Evolutionary conservation across 331 rosid genomes (phyloP).

Genomic region (Rosa hybrid): DNA sequence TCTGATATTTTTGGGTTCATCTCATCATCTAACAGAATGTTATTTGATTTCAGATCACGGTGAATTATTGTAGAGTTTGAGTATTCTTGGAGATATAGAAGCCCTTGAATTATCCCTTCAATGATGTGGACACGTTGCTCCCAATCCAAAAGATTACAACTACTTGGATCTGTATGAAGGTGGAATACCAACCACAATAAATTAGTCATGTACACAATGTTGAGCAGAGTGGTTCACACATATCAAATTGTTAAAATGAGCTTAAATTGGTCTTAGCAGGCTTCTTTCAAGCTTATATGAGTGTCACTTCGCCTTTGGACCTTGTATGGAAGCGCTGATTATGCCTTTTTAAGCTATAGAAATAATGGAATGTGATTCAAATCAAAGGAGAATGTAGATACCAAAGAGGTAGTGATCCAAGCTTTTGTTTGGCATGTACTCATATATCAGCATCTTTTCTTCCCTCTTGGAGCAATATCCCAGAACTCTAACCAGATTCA

Average conservation of each 20-base stretch:
- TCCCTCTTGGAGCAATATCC: conserved; percentile 36
- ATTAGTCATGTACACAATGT: neutral
- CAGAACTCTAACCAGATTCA: conserved; percentile 43
- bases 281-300: too few relatives aligned
- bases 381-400: neutral
- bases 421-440: conserved; percentile 34
- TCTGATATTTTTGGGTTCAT: conserved; percentile 41
- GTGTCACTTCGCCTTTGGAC: too few relatives aligned
- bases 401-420: conserved; percentile 42
- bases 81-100: conserved; percentile 47
- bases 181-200: too few relatives aligned
- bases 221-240: neutral
- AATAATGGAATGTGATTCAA: neutral
- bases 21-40: conserved; percentile 34
- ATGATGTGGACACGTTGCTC: conserved; percentile 24
- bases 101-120: conserved; percentile 45
- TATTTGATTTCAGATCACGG: conserved; percentile 42
- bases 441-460: conserved; percentile 39
- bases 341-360: too few relatives aligned
- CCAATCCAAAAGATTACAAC: conserved; percentile 32
- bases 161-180: conserved; percentile 19
- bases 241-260: neutral
- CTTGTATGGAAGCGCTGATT: too few relatives aligned
- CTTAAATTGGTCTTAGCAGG: too few relatives aligned
- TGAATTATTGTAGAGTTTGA: conserved; percentile 38